Base-by-base conservation (phyloP, 2,329 filamentous ascomycete genomes). In the Fusarium sp. region DNA sequence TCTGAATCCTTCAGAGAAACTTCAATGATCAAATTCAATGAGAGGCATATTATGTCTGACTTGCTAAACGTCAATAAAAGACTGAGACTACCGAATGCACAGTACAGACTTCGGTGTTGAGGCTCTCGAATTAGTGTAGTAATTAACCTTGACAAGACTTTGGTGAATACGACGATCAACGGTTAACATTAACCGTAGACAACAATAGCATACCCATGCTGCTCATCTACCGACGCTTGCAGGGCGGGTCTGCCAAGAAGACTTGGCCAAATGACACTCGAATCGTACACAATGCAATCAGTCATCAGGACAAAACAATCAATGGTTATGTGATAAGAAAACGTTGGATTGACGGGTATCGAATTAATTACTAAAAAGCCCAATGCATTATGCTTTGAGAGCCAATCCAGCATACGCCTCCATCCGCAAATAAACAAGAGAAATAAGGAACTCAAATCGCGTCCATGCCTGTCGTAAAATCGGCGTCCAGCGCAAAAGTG, bases 331-430 rank as follows among this genome's bases (percentile, higher is more conserved):
- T 57, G 54, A 48, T 46, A 60, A 57, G 53, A 61, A 63, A 63
- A 56, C 70, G 66, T 75, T 75, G 73, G 73, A 75, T 75, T 75
- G 72, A 75, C 61, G 73, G 73, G 73, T 75, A 75, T 75, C 73
- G 72, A 74, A 72, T 71, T 72, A 74, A 75, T 72, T 66, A 75
- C 66, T 75, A 74, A 75, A 69, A 75, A 72, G 71, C 68, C 67
- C 72, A 74, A 40, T 71, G 69, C 66, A 56, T 64, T 62, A 62
- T 67, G 72, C 73, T 61, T 69, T 75, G 60, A 65, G 60, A 69
- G 71, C 64, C 71, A 71, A 74, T 64, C 71, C 72, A 74, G 63
- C 61, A 68, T 66, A 52, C 71, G 47, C 67, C 72, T 69, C 67
- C 72, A 65, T 67, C 48, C 58, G 62, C 56, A 61, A 61, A 25